These are phyloP conservation scores for Trametes gibbosa DNA, from an alignment of 768 basidiomycete species.

Conservation along the genomic window DNA sequence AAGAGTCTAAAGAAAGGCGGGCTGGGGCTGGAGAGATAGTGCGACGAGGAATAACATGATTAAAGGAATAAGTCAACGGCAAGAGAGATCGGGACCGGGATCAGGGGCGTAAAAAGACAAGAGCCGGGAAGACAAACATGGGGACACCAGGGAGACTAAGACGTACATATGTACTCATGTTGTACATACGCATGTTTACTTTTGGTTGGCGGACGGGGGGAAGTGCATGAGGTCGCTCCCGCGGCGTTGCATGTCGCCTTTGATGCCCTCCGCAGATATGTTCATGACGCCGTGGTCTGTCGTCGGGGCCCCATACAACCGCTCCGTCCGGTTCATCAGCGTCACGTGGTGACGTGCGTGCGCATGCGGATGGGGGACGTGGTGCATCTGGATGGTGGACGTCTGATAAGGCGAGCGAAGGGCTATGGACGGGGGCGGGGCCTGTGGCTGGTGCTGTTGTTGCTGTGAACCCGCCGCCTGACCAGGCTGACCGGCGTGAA, in stretches of 20 bases:
- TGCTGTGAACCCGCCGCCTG: constrained; percentile 6
- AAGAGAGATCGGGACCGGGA: neutral
- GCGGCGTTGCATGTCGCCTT: constrained; percentile 19
- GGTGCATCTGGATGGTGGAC: constrained; percentile 60
- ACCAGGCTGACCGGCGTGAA: constrained; percentile 3
- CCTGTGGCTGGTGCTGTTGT: constrained; percentile 11
- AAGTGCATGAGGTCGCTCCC: constrained; percentile 17
- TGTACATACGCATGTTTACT: neutral
- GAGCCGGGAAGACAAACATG: neutral
- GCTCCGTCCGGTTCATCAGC: constrained; percentile 38
- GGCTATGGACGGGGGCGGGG: constrained; percentile 33
- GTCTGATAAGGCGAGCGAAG: constrained; percentile 56
- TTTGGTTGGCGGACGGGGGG: constrained; percentile 14
- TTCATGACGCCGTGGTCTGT: constrained; percentile 16
- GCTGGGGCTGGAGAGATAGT: neutral
- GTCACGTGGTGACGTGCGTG: constrained; percentile 73
- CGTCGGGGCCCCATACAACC: constrained; percentile 22
- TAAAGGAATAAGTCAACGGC: constrained; percentile 8
- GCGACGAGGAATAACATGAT: neutral
- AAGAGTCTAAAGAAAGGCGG: constrained; percentile 8
- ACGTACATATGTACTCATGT: neutral
- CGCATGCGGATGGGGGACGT: constrained; percentile 77
- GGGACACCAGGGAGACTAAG: neutral
- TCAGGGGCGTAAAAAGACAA: neutral
- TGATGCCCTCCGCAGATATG: constrained; percentile 21